Evolutionary conservation across 2,329 filamentous ascomycete genomes (phyloP), one percentile per base, ranked within the genome.

Genomic region (Xylaria sp.): DNA sequence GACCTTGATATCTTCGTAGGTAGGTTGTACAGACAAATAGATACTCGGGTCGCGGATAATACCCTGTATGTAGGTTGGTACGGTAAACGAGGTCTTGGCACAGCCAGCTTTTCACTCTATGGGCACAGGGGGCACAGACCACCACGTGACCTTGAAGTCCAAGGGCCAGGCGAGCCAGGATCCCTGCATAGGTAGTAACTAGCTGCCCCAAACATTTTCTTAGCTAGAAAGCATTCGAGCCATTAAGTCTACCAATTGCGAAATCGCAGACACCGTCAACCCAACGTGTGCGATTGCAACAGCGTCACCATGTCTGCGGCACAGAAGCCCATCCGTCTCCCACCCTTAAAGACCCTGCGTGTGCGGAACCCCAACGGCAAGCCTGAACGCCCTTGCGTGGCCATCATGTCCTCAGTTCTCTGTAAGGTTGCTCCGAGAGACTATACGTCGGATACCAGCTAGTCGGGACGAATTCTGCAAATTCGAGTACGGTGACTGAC

Each of bases 381-480:
- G 72, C 77, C 80, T 60, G 79, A 83, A 68, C 86, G 86, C 72
- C 85, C 86, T 6, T 89, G 87, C 75, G 77, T 88, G 58, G 76
- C 79, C 55, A 80, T 87, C 78, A 89, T 89, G 87, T 84, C 84
- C 25, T 84, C 83, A 18, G 86, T 89, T 20, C 82, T 89, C 41
- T 82, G 86, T 88, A 81, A 66, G 69, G 30, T 18, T 20, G 9
- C 46, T n/a, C 30, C 2, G 0, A 10, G 8, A n/a, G 6, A n/a
- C 13, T n/a, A 39, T 34, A 53, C 20, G 15, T n/a, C 41, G 20
- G 30, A 55, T 18, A 18, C 23, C 28, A 32, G 4, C 43, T 28
- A 6, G 15, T 25, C 23, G 9, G 15, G 25, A 18, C 30, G n/a
- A n/a, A 25, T 41, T 45, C 13, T 32, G 25, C 34, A 2, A 32